Evolutionary conservation across 176 grass and related monocot species (phyloP).

Genomic region (Ensete ventricosum): DNA sequence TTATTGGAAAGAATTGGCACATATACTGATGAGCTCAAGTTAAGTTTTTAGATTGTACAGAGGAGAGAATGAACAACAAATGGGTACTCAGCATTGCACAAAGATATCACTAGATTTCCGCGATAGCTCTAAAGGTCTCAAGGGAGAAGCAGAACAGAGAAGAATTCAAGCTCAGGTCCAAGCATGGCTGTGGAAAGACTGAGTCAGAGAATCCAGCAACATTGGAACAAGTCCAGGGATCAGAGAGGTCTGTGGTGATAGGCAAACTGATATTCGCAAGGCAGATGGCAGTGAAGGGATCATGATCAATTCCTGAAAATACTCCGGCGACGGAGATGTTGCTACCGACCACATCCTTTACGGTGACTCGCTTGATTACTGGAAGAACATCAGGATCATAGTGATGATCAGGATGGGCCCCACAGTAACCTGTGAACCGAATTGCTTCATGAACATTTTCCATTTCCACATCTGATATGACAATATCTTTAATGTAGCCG

Average conservation of each 20-base stretch:
- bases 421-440: slow-evolving; percentile 54
- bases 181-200: slow-evolving; percentile 64
- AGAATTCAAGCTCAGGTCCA: slow-evolving; percentile 49
- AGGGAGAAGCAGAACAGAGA: slow-evolving; percentile 50
- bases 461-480: slow-evolving; percentile 54
- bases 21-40: neutral
- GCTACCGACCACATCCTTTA: slow-evolving; percentile 59
- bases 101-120: slow-evolving; percentile 28
- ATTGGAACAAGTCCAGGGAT: slow-evolving; percentile 68
- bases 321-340: slow-evolving; percentile 55
- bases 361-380: slow-evolving; percentile 39
- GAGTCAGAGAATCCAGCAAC: slow-evolving; percentile 65
- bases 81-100: neutral
- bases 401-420: slow-evolving; percentile 43
- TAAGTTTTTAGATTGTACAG: slow-evolving; percentile 10
- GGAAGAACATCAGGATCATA: slow-evolving; percentile 59
- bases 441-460: slow-evolving; percentile 49
- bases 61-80: neutral
- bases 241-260: slow-evolving; percentile 15
- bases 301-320: slow-evolving; percentile 55
- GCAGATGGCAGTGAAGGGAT: slow-evolving; percentile 63
- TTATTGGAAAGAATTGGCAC: slow-evolving; percentile 9
- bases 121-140: slow-evolving; percentile 37
- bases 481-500: slow-evolving; percentile 50
- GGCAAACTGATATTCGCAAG: slow-evolving; percentile 54